These are phyloP conservation scores for Ustilago esculenta DNA, from an alignment of 1,284 basidiomycete genomes.

Conservation along the genomic window DNA sequence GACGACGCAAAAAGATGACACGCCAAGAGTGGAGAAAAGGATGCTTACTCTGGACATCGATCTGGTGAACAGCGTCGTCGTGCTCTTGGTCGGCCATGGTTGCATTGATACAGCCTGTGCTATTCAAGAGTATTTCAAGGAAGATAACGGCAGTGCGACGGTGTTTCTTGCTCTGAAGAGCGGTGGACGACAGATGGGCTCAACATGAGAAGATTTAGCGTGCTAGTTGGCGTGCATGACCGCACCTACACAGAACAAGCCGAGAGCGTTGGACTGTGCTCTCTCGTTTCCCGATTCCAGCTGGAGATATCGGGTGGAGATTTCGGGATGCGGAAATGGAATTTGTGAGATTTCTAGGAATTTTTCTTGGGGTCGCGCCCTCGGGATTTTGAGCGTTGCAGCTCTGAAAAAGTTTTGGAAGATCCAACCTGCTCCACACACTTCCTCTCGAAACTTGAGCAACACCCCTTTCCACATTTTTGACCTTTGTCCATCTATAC, in stretches of 20 bases:
- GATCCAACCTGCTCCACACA: constrained; percentile 20
- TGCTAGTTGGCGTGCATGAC: constrained; percentile 13
- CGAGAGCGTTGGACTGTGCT: constrained; percentile 23
- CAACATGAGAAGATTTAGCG: constrained; percentile 13
- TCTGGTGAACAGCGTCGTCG: constrained; percentile 37
- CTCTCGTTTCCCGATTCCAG: background rate
- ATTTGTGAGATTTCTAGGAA: constrained; percentile 1
- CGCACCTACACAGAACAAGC: background rate
- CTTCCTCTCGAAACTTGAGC: too few relatives aligned
- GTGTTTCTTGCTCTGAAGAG: too few relatives aligned
- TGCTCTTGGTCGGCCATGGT: constrained; percentile 37
- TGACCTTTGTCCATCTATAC: too few relatives aligned
- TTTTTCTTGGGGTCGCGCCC: background rate
- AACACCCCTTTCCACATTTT: background rate
- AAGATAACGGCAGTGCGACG: too few relatives aligned
- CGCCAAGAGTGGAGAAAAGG: background rate
- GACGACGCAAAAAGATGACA: background rate
- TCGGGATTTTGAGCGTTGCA: background rate
- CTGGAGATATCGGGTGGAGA: background rate
- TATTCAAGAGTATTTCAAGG: too few relatives aligned
- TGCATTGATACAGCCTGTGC: too few relatives aligned
- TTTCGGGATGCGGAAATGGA: constrained; percentile 11
- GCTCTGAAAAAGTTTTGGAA: constrained; percentile 25
- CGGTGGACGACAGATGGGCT: too few relatives aligned
- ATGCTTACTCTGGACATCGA: constrained; percentile 45